phyloP scores from a whole-genome alignment of 2,329 filamentous ascomycete species.

The Colletotrichum chrysophilum region DNA sequence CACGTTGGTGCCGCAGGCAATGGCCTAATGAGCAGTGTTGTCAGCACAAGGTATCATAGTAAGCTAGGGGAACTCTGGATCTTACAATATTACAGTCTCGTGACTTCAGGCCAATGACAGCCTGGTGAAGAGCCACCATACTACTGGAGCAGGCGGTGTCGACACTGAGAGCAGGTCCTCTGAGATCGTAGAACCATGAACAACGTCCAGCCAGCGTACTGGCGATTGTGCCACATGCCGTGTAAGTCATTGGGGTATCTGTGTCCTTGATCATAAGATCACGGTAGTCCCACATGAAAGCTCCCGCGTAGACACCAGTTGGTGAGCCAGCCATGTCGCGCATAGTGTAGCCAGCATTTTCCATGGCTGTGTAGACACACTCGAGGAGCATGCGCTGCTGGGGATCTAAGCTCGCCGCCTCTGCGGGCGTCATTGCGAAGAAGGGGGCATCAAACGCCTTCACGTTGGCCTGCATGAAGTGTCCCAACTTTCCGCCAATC shows the following conservation, averaged over 20 bases:
- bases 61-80: neutral
- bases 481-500: neutral
- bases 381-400: constrained; percentile 29
- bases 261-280: constrained; percentile 29
- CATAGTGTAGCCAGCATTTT: constrained; percentile 10
- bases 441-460: constrained; percentile 27
- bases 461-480: neutral
- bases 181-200: constrained; percentile 50
- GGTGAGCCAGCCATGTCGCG: neutral
- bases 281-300: constrained; percentile 39
- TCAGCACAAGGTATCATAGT: neutral
- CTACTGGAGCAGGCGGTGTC: neutral
- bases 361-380: neutral
- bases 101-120: constrained; percentile 26
- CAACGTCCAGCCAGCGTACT: neutral
- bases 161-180: constrained; percentile 31
- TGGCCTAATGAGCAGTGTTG: neutral
- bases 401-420: constrained; percentile 32
- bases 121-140: neutral
- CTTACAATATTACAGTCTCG: neutral
- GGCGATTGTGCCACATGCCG: neutral
- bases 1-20: neutral
- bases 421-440: constrained; percentile 24
- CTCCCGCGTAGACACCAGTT: constrained; percentile 53
- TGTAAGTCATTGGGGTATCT: constrained; percentile 37